A percentile compares a stretch with the other conserved stretches of the same genome.
Conservation (phyloP, 805 yeast species). For the Lachancea sp. region DNA sequence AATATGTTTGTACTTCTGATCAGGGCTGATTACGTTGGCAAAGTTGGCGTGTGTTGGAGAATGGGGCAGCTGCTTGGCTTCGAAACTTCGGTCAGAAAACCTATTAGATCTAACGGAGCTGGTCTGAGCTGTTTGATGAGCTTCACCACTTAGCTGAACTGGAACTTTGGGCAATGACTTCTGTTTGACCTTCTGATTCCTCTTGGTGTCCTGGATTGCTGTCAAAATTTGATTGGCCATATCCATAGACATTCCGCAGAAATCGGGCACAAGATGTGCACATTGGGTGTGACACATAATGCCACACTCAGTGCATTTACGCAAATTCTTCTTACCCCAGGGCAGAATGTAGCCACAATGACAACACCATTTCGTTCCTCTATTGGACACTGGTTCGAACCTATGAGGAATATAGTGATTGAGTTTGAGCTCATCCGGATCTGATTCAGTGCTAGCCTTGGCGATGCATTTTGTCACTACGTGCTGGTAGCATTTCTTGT, state of each 20-base stretch:
- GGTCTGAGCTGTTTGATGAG: not conserved
- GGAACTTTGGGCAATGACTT: conserved; percentile 3
- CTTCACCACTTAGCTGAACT: not conserved
- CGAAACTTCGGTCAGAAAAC: not conserved
- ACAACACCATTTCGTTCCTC: conserved; percentile 99
- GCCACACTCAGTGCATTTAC: conserved; percentile 92
- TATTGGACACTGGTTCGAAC: conserved; percentile 84
- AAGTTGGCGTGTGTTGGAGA: conserved; percentile 1
- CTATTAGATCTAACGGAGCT: not conserved
- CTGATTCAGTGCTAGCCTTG: conserved; percentile 61
- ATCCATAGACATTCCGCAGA: conserved; percentile 98
- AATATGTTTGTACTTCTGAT: not conserved
- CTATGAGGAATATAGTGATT: conserved; percentile 97
- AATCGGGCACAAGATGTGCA: conserved; percentile 92
- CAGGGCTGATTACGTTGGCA: not conserved
- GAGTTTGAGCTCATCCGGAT: conserved; percentile 69
- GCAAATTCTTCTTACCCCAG: conserved; percentile 86
- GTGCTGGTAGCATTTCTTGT: conserved; percentile 71
- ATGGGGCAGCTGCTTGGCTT: not conserved
- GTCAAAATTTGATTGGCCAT: conserved; percentile 84
- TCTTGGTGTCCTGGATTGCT: conserved; percentile 72
- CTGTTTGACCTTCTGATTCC: conserved; percentile 25
- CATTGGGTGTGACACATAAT: conserved; percentile 91
- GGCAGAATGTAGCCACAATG: conserved; percentile 97
- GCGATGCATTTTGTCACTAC: conserved; percentile 82